Conservation (phyloP, 805 yeast species). For the Candida odintsovae region DNA sequence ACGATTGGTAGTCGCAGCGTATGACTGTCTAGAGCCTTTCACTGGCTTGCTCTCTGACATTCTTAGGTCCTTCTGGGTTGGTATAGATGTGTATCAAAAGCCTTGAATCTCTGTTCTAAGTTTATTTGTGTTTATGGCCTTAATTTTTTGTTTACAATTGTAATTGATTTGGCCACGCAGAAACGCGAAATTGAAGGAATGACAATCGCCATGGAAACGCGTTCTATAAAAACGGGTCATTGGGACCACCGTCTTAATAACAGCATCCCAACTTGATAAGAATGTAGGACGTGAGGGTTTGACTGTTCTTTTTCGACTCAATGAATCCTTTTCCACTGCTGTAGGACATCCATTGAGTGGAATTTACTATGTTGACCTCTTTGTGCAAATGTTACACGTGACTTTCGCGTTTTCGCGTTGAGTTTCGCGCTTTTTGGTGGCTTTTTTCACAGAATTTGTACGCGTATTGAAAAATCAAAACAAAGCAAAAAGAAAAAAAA, state of each 20-base stretch:
- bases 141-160: background rate
- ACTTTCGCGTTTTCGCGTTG: conserved; percentile 13
- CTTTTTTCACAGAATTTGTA: background rate
- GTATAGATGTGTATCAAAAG: background rate
- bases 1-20: background rate
- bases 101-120: background rate
- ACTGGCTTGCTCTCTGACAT: background rate
- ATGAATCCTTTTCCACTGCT: too few relatives aligned
- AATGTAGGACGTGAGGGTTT: too few relatives aligned
- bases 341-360: too few relatives aligned
- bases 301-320: too few relatives aligned
- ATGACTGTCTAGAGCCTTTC: background rate
- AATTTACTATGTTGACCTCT: background rate
- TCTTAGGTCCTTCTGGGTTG: background rate
- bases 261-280: too few relatives aligned
- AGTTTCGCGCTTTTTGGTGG: background rate
- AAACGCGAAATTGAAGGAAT: background rate
- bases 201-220: background rate
- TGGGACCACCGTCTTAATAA: too few relatives aligned
- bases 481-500: conserved; percentile 10
- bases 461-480: conserved; percentile 8
- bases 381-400: too few relatives aligned
- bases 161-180: background rate
- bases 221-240: background rate
- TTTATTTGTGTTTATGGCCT: background rate